Base-by-base conservation (phyloP, 2,329 filamentous ascomycete genomes). In the Exophiala dermatitidis region DNA sequence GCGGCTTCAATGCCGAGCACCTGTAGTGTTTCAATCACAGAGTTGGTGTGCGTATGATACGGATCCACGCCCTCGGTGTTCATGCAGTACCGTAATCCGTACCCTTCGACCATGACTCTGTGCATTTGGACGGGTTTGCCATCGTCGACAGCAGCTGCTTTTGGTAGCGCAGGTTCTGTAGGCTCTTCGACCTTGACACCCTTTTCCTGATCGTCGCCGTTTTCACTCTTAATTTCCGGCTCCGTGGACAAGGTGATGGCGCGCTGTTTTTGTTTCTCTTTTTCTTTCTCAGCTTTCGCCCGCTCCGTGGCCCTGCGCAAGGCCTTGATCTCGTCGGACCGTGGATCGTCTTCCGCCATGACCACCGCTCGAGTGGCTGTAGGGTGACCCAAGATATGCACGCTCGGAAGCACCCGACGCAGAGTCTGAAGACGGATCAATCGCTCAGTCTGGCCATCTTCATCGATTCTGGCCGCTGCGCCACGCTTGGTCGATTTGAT, bases 1-100 rank as follows among this genome's bases (percentile, higher is more conserved):
- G 93, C 93, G 0, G 93, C 93, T 74, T 98, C 93, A 64, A 98
- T 96, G 46, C 93, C 93, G 2, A 98, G 81, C 0, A 97, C 84
- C 28, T 93, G 83, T 34, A 82, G 79, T 63, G 84, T 85, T 72
- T 98, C 93, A 80, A 96, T 88, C 62, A 98, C 84, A 65, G 84
- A 89, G 74, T 98, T 98, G 58, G 86, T 85, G 5, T 78, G 79
- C 2, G 84, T 86, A 62, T 79, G 75, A 19, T 82, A 84, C 52
- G 90, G 90, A 52, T 94, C 77, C 3, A 98, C 87, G 59, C 93
- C 93, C 58, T 90, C 86, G 0, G 93, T 98, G 6, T 84, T 95
- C 85, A 98, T 94, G 73, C 90, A 96, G 31, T 82, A 80, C 41
- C 82, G 82, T 46, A 98, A 76, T 0, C 93, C 93, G 69, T 98